phyloP scores from a whole-genome alignment of 257 asterid species.

The Solanum virginianum region DNA sequence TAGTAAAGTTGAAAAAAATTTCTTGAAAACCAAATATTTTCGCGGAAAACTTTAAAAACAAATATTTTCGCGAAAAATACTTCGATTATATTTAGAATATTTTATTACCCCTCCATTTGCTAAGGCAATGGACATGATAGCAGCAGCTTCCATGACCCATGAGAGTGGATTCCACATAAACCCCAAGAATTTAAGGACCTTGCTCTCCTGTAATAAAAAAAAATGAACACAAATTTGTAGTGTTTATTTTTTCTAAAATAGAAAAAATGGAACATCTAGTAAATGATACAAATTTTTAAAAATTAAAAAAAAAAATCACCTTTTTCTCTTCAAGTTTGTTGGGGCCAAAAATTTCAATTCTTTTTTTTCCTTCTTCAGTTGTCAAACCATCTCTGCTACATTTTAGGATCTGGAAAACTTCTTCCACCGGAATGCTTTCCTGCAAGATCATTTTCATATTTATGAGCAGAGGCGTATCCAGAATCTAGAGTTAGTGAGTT shows the following conservation, averaged over 20 bases:
- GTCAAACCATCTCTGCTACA: constrained; percentile 51
- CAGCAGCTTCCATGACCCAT: constrained; percentile 34
- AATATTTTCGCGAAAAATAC: neutral
- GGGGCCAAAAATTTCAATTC: constrained; percentile 52
- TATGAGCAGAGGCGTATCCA: neutral
- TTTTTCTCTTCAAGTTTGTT: constrained; percentile 72
- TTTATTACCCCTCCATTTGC: constrained; percentile 55
- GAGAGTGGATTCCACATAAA: constrained; percentile 69
- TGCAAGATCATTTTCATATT: neutral
- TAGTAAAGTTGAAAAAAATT: neutral
- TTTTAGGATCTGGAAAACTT: constrained; percentile 51
- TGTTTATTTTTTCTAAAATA: neutral
- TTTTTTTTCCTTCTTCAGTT: constrained; percentile 27
- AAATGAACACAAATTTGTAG: neutral
- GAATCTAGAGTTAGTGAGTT: neutral
- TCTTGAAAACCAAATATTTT: too few relatives aligned
- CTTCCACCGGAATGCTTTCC: constrained; percentile 60
- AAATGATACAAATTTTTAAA: neutral
- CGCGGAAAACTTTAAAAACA: neutral
- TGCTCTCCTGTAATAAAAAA: constrained; percentile 37
- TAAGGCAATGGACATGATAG: constrained; percentile 60
- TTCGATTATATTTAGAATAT: neutral
- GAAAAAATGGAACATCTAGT: neutral
- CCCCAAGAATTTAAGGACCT: constrained; percentile 52
- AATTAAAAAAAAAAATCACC: constrained; percentile 8